Evolutionary conservation across 2,329 filamentous ascomycete species (phyloP), one percentile per base, ranked within the genome.

Genomic region (Leptographium radiaticola): DNA sequence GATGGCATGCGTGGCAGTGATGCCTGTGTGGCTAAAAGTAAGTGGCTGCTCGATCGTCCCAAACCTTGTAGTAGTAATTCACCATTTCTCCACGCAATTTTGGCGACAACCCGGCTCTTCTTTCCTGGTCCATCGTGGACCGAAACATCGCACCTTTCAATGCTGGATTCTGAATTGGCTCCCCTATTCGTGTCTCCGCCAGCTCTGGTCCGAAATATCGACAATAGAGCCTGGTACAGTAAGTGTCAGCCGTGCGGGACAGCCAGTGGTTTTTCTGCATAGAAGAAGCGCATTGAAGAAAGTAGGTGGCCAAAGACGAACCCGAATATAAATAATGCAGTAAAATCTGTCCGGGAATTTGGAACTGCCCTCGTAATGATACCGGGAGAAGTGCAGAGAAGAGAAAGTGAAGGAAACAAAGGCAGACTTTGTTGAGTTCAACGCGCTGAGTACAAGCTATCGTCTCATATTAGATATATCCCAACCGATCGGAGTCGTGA

Each of bases 371-470:
- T 79, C 74, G 61, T 81, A 91, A 52, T 79, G 75, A 67, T 89
- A 91, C 39, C 76, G 77, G 8, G 82, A 89, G 70, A 90, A 90
- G 42, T 79, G 76, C 59, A 72, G 77, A 43, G 79, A 76, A 45
- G 83, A 73, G 52, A 90, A 80, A 9, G 77, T 77, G 62, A 89
- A 83, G 55, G 83, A 84, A 31, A 84, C 82, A 65, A 90, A 90
- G 18, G 85, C 86, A 5, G 87, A 88, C 63, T 87, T 88, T 54
- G 86, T 87, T n/a, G 79, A 78, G 65, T 91, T 91, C 58, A 91
- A 71, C 15, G 86, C 81, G 15, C 85, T 88, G 53, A 91, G 73
- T 6, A 83, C 75, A 59, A 91, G 76, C 86, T 87, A 47, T 49
- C 49, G 53, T 48, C 52, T 36, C n/a, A 11, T 33, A 43, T 44